Percentiles rank a stretch among this genome's conserved stretches.
phyloP scores from a whole-genome alignment of 148 eudicot genomes.

The Polygonum maritimum region DNA sequence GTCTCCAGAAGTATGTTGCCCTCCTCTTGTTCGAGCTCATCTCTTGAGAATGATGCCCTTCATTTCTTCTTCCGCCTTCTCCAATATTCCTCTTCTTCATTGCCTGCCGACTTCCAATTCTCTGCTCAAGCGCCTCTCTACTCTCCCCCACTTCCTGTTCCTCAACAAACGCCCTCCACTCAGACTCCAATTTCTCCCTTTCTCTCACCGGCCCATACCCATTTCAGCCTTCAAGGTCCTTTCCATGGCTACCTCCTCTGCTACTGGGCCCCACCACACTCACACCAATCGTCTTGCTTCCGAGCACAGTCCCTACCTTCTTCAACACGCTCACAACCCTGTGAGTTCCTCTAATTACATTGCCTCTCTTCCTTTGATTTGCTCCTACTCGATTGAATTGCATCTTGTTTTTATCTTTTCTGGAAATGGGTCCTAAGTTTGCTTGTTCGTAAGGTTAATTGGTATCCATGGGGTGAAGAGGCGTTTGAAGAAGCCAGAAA shows the following conservation, averaged over 20 bases:
- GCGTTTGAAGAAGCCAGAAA: constrained; percentile 85
- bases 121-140: constrained; percentile 5
- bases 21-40: too few species aligned
- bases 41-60: too few species aligned
- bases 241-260: constrained; percentile 49
- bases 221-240: constrained; percentile 14
- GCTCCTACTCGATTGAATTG: background rate
- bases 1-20: too few species aligned
- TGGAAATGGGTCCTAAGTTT: background rate
- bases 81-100: background rate
- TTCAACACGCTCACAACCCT: constrained; percentile 97
- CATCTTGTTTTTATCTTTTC: background rate
- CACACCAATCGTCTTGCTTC: constrained; percentile 64
- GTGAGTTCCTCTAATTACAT: constrained; percentile 21
- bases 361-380: background rate
- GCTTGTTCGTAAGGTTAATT: constrained; percentile 52
- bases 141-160: background rate
- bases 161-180: background rate
- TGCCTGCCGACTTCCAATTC: background rate
- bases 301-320: constrained; percentile 98
- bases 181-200: background rate
- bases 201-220: background rate
- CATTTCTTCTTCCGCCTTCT: background rate
- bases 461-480: constrained; percentile 99
- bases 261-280: constrained; percentile 21